Conservation (phyloP, 768 basidiomycete species). For the Phallus indusiatus region DNA sequence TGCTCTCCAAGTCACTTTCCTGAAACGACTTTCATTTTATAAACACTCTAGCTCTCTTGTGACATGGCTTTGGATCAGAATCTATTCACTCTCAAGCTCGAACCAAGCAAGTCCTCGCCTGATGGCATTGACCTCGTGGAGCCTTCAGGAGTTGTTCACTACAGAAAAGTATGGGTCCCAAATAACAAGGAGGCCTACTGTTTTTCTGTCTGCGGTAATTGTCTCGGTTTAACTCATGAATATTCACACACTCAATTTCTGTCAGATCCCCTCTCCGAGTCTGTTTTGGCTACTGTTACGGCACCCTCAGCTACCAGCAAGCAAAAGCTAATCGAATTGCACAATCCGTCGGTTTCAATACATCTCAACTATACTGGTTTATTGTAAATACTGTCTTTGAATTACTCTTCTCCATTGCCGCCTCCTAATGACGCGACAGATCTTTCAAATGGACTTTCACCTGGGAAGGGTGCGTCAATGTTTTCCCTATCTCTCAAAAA, state of each 20-base stretch:
- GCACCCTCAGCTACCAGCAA: slow-evolving; percentile 60
- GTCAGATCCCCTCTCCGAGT: slow-evolving; percentile 66
- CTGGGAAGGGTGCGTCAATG: slow-evolving; percentile 65
- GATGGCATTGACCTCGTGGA: slow-evolving; percentile 64
- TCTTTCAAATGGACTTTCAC: slow-evolving; percentile 69
- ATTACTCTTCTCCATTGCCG: not conserved
- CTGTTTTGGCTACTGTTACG: slow-evolving; percentile 57
- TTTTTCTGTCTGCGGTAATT: slow-evolving; percentile 10
- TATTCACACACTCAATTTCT: not conserved
- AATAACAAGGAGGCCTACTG: slow-evolving; percentile 1
- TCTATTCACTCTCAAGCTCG: slow-evolving; percentile 62
- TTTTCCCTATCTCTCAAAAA: not conserved
- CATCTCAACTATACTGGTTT: slow-evolving; percentile 70
- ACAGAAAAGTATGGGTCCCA: slow-evolving; percentile 38
- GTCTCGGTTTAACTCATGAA: not conserved
- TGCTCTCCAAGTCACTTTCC: too few species aligned
- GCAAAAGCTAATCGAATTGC: slow-evolving; percentile 63
- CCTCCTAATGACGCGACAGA: slow-evolving; percentile 1
- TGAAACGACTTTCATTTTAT: not conserved
- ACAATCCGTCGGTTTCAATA: slow-evolving; percentile 60
- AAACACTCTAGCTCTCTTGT: not conserved
- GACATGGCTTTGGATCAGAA: slow-evolving; percentile 79
- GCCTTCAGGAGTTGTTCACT: slow-evolving; percentile 51
- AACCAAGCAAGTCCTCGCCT: slow-evolving; percentile 47
- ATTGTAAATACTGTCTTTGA: slow-evolving; percentile 22